Base-by-base conservation (phyloP, 148 eudicot genomes). In the Oxyria digyna region DNA sequence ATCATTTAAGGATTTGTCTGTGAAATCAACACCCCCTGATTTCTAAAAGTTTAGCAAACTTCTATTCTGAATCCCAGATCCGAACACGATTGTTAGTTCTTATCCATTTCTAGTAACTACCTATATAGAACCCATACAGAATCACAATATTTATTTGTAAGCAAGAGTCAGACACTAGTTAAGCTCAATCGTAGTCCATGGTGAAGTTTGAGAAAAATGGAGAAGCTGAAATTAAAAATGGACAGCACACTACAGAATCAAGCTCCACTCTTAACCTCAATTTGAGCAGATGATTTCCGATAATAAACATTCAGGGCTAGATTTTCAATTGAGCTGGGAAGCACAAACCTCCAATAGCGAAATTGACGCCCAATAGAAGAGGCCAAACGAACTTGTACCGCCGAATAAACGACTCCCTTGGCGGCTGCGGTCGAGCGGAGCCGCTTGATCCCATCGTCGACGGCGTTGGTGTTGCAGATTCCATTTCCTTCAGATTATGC, bases 361-460 rank as follows among this genome's bases (percentile, higher is more conserved):
- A 66, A 75, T 93, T 93, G 66, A 86, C 87, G 32, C 81, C 79
- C 76, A 93, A 73, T 24, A 94, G 69, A 65, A 90, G 69, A 68
- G 98, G 98, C 90, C 89, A 83, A 9, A 93, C 4, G 78, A 84
- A 89, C 74, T 80, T 87, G 54, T 86, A 86, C 13, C 96, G 91
- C 67, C 89, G 80, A 21, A 79, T 77, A 69, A 88, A 80, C 4
- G 85, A 79, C 54, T 81, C 73, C 71, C 37, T 81, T 3, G 67
- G 74, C 2, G 70, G 69, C 50, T 49, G 64, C 69, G 74, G 73
- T 26, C 72, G 71, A 8, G 64, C 65, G 7, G 73, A 75, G 10
- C 62, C 50, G 6, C 72, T 32, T 41, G 43, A 33, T 41, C 45
- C 48, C 13, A 3, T 23, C 67, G 49, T 33, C 9, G 27, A 27